Conservation (phyloP, 148 eudicot species). For the Cornus suecica region DNA sequence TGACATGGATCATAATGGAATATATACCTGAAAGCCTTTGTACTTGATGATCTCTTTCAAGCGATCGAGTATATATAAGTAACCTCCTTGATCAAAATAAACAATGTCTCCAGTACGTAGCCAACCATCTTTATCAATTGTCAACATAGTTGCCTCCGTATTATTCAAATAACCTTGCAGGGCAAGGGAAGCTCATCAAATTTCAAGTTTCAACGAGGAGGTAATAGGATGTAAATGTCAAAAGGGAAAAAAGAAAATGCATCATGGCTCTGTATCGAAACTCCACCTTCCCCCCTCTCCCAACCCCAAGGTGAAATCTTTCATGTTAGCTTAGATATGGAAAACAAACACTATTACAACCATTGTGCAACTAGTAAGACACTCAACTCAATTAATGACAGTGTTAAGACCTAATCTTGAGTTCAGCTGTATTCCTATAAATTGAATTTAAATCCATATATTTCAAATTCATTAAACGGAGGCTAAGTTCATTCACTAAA, state of each 20-base stretch:
- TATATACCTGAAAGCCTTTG: constrained; percentile 86
- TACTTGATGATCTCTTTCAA: constrained; percentile 93
- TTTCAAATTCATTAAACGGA: too few relatives aligned
- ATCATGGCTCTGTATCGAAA: neutral
- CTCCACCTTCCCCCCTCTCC: too few relatives aligned
- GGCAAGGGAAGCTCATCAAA: neutral
- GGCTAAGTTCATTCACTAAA: neutral
- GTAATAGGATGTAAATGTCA: neutral
- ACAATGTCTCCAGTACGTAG: constrained; percentile 85
- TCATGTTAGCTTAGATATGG: too few relatives aligned
- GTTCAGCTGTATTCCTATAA: too few relatives aligned
- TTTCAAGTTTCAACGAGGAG: neutral
- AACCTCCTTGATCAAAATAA: constrained; percentile 76
- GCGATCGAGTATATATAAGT: constrained; percentile 71
- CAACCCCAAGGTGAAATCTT: too few relatives aligned
- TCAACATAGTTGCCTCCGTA: constrained; percentile 47
- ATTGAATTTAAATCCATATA: too few relatives aligned
- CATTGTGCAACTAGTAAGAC: too few relatives aligned
- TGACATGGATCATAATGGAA: neutral
- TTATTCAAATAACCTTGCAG: constrained; percentile 75
- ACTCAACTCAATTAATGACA: too few relatives aligned
- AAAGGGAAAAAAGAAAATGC: neutral
- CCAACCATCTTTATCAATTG: constrained; percentile 78
- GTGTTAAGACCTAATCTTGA: too few relatives aligned
- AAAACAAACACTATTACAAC: too few relatives aligned